These are phyloP conservation scores for Ilex aquifolium DNA, from an alignment of 257 asterid genomes.

Conservation along the genomic window DNA sequence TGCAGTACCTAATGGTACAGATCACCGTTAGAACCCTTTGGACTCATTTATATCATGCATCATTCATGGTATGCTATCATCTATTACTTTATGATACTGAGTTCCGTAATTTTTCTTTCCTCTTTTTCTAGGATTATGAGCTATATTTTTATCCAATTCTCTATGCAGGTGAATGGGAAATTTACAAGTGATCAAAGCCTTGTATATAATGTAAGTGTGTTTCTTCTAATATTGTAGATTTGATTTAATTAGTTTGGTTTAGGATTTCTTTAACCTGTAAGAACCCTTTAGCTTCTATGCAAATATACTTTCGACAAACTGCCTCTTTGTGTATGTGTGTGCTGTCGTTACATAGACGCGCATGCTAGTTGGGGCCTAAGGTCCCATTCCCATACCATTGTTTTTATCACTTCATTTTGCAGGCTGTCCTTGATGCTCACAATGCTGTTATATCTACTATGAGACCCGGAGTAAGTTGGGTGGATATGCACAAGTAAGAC, in stretches of 20 bases:
- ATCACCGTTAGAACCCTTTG: no score
- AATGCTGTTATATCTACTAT: slow-evolving; percentile 84
- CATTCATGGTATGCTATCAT: neutral
- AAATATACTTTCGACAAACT: neutral
- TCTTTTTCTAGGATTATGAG: slow-evolving; percentile 7
- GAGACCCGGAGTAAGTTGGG: slow-evolving; percentile 94
- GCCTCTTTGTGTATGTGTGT: neutral
- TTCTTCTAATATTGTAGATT: neutral
- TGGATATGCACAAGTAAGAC: slow-evolving; percentile 90
- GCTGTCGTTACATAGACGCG: neutral
- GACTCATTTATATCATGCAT: no score
- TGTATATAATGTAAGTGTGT: slow-evolving; percentile 64
- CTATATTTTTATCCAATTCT: slow-evolving; percentile 12
- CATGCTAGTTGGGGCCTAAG: neutral
- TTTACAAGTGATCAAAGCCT: slow-evolving; percentile 75
- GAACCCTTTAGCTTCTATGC: neutral
- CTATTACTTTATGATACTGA: slow-evolving; percentile 6
- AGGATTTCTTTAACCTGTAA: neutral
- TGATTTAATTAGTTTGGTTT: no score
- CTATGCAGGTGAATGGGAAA: slow-evolving; percentile 85
- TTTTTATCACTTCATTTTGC: slow-evolving; percentile 23
- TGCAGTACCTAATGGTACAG: no score
- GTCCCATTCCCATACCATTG: slow-evolving; percentile 9
- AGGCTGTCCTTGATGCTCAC: slow-evolving; percentile 97
- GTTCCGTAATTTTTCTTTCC: neutral